Evolutionary conservation across 805 yeast genomes (phyloP).

Genomic region (Candida palmyrensis): DNA sequence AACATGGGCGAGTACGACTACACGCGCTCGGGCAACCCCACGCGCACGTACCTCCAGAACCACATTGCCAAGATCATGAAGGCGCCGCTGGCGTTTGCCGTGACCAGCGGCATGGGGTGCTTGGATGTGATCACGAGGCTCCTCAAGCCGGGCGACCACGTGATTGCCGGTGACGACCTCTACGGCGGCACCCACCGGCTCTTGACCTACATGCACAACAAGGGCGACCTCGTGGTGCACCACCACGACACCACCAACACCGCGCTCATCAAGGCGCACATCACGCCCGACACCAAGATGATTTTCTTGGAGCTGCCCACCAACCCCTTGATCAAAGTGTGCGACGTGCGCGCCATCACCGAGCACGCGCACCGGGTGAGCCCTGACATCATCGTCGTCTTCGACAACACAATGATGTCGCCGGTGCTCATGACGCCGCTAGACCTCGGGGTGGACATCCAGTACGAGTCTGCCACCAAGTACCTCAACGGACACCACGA

Average conservation of each 20-base stretch:
- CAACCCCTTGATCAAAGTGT: constrained; percentile 85
- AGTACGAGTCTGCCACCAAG: constrained; percentile 91
- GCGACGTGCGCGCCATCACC: constrained; percentile 69
- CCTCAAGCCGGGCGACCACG: constrained; percentile 79
- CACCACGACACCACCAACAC: constrained; percentile 82
- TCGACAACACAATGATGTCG: constrained; percentile 97
- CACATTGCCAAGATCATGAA: constrained; percentile 76
- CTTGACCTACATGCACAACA: constrained; percentile 62
- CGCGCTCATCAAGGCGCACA: constrained; percentile 51
- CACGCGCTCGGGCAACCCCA: constrained; percentile 92
- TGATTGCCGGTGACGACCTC: constrained; percentile 90
- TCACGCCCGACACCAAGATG: constrained; percentile 60
- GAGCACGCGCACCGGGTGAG: constrained; percentile 59
- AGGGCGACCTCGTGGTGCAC: constrained; percentile 58
- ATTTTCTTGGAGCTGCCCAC: constrained; percentile 90
- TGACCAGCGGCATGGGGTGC: constrained; percentile 90
- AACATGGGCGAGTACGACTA: constrained; percentile 71
- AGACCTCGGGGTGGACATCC: constrained; percentile 84
- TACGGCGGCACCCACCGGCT: constrained; percentile 93
- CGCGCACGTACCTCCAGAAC: constrained; percentile 73
- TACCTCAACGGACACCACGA: constrained; percentile 94
- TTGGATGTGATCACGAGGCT: constrained; percentile 77
- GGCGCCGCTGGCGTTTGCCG: constrained; percentile 75
- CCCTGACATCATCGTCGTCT: constrained; percentile 70
- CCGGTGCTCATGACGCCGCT: constrained; percentile 83